Percentiles rank a stretch among this genome's conserved stretches.
These are phyloP conservation scores for Claviceps capensis DNA, from an alignment of 2,329 filamentous ascomycete species.

Conservation along the genomic window DNA sequence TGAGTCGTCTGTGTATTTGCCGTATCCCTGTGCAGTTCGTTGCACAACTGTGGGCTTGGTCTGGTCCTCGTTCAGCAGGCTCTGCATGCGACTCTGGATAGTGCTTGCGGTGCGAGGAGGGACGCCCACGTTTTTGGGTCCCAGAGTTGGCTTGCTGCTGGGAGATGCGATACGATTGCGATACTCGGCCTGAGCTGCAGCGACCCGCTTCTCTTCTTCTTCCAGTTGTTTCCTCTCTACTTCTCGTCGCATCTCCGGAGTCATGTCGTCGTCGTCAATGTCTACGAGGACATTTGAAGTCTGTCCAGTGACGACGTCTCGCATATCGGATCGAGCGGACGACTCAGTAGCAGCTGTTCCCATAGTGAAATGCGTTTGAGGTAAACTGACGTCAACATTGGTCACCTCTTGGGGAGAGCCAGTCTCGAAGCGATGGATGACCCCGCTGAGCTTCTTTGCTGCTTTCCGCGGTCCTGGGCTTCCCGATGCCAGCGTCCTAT, in stretches of 20 bases:
- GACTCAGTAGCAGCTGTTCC: neutral
- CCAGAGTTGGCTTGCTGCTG: constrained; percentile 25
- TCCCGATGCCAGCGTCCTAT: constrained; percentile 60
- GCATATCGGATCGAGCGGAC: neutral
- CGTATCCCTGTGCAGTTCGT: constrained; percentile 76
- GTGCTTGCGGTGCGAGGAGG: constrained; percentile 53
- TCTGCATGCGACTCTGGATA: constrained; percentile 86
- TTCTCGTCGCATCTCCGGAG: constrained; percentile 81
- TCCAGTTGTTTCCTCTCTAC: constrained; percentile 69
- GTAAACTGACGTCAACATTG: constrained; percentile 11
- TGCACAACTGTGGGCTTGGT: constrained; percentile 43
- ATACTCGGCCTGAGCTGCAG: constrained; percentile 80
- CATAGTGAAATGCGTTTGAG: constrained; percentile 14
- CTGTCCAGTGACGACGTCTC: constrained; percentile 12
- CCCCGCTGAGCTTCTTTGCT: constrained; percentile 82
- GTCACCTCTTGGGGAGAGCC: constrained; percentile 21
- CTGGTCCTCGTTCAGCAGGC: constrained; percentile 65
- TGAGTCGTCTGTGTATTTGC: constrained; percentile 58
- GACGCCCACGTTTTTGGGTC: constrained; percentile 43
- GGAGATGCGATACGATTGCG: constrained; percentile 47
- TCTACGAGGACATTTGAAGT: constrained; percentile 50
- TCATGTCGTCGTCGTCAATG: constrained; percentile 56
- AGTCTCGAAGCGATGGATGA: constrained; percentile 80
- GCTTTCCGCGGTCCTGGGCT: constrained; percentile 69
- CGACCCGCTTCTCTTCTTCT: constrained; percentile 82